Conservation (phyloP, 306 rosid species). For the Aeschynomene evenia region DNA sequence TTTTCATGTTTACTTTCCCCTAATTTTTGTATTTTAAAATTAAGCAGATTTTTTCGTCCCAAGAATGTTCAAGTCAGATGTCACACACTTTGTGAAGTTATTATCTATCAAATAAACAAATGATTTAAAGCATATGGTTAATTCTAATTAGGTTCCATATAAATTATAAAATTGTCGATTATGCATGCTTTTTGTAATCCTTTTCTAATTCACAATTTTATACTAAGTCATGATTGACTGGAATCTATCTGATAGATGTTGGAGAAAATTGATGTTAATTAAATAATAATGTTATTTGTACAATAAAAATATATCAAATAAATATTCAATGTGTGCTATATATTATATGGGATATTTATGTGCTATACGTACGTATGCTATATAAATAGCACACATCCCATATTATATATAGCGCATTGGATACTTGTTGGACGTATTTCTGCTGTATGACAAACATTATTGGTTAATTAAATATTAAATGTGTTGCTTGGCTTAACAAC, state of each 20-base stretch:
- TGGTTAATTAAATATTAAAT: slow-evolving; percentile 24
- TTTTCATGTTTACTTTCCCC: slow-evolving; percentile 35
- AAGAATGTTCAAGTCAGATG: slow-evolving; percentile 43
- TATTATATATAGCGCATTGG: too few relatives aligned
- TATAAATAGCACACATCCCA: too few relatives aligned
- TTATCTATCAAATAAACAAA: slow-evolving; percentile 31
- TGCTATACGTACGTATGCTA: too few relatives aligned
- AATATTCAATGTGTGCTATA: too few relatives aligned
- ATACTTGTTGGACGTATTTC: too few relatives aligned
- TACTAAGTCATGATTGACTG: slow-evolving; percentile 39
- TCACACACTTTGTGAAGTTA: slow-evolving; percentile 24
- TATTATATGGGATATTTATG: too few relatives aligned
- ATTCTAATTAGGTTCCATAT: slow-evolving; percentile 41
- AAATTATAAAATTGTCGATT: slow-evolving; percentile 24
- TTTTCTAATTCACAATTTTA: slow-evolving; percentile 24
- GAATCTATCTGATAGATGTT: slow-evolving; percentile 45
- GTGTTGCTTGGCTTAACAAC: slow-evolving; percentile 7
- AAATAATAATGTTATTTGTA: too few relatives aligned
- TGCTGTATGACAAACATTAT: too few relatives aligned
- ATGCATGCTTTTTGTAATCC: slow-evolving; percentile 32
- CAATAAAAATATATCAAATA: too few relatives aligned
- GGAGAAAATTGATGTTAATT: slow-evolving; percentile 21
- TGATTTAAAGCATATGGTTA: slow-evolving; percentile 31
- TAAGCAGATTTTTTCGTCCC: slow-evolving; percentile 46
- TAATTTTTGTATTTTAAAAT: slow-evolving; percentile 42